Base-by-base conservation (phyloP, 257 asterid species). In the Gentiana macrophylla region DNA sequence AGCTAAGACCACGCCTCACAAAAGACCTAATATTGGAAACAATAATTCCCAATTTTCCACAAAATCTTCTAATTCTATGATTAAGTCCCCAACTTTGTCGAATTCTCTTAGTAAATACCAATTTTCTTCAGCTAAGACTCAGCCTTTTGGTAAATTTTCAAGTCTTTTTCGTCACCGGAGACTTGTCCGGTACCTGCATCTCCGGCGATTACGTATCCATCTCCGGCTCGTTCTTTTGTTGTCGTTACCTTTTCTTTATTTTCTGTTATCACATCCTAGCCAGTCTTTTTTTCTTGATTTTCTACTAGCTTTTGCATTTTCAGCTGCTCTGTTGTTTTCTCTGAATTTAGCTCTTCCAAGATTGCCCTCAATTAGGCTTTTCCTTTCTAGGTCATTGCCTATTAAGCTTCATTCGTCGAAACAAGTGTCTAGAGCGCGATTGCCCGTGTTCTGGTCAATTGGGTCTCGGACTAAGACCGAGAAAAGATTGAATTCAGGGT, bases 371-470 rank as follows among this genome's bases (percentile, higher is more conserved):
- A 84, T 84, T 12, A 57, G 95, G 36, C 62, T 82, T 59, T 82
- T 80, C 70, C 81, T 90, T n/a, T 60, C 95, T 4, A 60, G 81
- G 58, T 86, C 98, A 3, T 67, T 90, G 62, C 95, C 95, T 12
- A 73, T 74, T 43, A 82, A 79, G 77, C 81, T 84, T 8, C 53
- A 75, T 1, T 63, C 77, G 2, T 79, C 80, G 37, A 70, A 74
- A 59, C 82, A 68, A 3, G 66, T 57, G 4, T 70, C 70, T 59
- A 62, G 79, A 59, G 66, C 77, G 2, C 86, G 66, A 57, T 73
- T 89, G 46, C 97, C 97, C 1, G 96, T 90, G 32, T 83, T 86
- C 68, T 90, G 96, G 98, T 84, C 98, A 0, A 90, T 90, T 24
- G 96, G 96, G 41, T 77, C 94, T 1, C 60, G 86, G 46, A 76